These are phyloP conservation scores for Polymyxa betae DNA, from an alignment of 208 protist genomes.

Conservation along the genomic window DNA sequence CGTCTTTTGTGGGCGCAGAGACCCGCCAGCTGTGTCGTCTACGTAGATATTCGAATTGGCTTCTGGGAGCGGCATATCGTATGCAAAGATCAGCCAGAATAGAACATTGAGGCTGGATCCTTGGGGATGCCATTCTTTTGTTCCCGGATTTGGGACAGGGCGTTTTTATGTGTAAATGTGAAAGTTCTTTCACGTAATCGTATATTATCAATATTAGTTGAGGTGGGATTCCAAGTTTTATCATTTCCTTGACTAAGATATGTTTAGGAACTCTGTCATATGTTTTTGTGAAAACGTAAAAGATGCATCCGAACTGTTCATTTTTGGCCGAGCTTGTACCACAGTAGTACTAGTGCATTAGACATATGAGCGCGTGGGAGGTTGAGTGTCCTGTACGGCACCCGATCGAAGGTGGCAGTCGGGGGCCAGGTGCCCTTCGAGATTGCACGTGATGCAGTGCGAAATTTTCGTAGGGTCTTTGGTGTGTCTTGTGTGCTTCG, in stretches of 20 bases:
- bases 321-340: not conserved
- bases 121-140: conserved; percentile 20
- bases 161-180: not conserved
- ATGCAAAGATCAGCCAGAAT: too few species aligned
- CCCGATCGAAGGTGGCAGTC: too few species aligned
- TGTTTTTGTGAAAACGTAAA: conserved; percentile 26
- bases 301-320: not conserved
- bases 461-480: too few species aligned
- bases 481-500: too few species aligned
- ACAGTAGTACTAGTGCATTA: not conserved
- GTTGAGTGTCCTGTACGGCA: not conserved
- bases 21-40: too few species aligned
- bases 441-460: too few species aligned
- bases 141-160: not conserved
- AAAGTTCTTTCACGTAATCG: not conserved
- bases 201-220: conserved; percentile 1
- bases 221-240: not conserved
- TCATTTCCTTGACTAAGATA: conserved; percentile 3
- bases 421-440: too few species aligned
- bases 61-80: too few species aligned
- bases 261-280: not conserved
- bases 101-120: too few species aligned
- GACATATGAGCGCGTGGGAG: not conserved
- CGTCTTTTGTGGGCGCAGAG: too few species aligned
- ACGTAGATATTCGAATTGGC: too few species aligned